Conservation (phyloP, 768 basidiomycete genomes). For the Leccinum subgranulosum region DNA sequence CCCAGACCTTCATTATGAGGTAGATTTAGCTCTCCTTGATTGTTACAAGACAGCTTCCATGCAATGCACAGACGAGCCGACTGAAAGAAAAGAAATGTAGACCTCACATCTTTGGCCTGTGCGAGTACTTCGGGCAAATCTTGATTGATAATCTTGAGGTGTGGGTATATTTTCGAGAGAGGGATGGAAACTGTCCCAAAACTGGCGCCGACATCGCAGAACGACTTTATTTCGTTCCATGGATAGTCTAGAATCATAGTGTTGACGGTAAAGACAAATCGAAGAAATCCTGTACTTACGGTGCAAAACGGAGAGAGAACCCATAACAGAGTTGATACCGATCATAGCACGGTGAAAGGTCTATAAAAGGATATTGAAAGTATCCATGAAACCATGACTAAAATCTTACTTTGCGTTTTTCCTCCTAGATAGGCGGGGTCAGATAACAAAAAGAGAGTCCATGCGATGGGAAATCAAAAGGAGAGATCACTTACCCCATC, state of each 20-base stretch:
- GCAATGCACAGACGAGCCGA: background rate
- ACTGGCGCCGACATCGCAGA: constrained; percentile 32
- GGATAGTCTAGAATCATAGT: constrained; percentile 16
- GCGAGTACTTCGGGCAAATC: constrained; percentile 29
- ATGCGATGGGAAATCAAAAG: background rate
- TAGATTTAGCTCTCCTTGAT: background rate
- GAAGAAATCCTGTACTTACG: constrained; percentile 6
- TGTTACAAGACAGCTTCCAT: background rate
- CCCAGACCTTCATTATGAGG: background rate
- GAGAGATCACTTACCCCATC: constrained; percentile 15
- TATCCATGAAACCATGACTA: background rate
- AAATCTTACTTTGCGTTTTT: constrained; percentile 12
- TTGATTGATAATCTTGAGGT: constrained; percentile 26
- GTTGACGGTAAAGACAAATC: background rate
- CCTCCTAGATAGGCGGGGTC: constrained; percentile 5
- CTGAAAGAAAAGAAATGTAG: background rate
- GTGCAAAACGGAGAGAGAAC: constrained; percentile 20
- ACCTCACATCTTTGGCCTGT: constrained; percentile 18
- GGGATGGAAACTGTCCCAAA: constrained; percentile 26
- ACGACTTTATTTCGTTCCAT: constrained; percentile 21
- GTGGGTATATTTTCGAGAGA: constrained; percentile 24
- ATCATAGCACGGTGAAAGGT: constrained; percentile 24
- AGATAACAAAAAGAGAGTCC: background rate
- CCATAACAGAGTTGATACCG: constrained; percentile 18
- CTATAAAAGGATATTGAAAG: constrained; percentile 7